Evolutionary conservation across 1,284 basidiomycete genomes (phyloP).

Genomic region (Gymnopus androsaceus): DNA sequence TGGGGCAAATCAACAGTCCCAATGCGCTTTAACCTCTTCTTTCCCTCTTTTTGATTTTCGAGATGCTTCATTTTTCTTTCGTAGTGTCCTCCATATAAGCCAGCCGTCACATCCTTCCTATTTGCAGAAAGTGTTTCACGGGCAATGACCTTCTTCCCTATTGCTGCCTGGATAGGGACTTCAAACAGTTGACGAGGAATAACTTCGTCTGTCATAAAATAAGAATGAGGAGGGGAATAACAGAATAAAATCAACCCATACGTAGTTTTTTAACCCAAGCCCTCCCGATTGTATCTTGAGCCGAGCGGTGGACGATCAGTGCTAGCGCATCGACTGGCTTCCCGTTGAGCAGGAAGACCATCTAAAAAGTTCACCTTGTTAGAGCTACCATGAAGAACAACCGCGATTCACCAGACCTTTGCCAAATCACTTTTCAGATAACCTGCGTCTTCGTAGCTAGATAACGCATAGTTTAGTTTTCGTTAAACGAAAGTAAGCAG

Average conservation of each 20-base stretch:
- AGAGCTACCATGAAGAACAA: neutral
- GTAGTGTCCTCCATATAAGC: conserved; percentile 90
- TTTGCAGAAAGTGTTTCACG: conserved; percentile 87
- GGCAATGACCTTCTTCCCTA: conserved; percentile 87
- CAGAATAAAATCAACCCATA: conserved; percentile 38
- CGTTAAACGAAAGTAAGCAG: neutral
- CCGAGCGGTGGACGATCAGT: conserved; percentile 80
- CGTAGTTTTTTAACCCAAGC: conserved; percentile 90
- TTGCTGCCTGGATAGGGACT: conserved; percentile 85
- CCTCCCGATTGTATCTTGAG: conserved; percentile 70
- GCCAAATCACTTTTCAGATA: conserved; percentile 79
- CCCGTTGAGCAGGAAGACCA: conserved; percentile 85
- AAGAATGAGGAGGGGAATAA: neutral
- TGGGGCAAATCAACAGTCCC: conserved; percentile 89
- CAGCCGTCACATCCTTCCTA: conserved; percentile 94
- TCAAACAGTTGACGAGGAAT: conserved; percentile 94
- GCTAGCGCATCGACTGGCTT: conserved; percentile 92
- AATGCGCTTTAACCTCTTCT: conserved; percentile 81
- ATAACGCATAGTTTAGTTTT: conserved; percentile 6
- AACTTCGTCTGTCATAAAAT: conserved; percentile 68
- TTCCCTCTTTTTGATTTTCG: conserved; percentile 91
- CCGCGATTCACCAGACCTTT: conserved; percentile 54
- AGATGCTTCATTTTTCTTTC: conserved; percentile 92
- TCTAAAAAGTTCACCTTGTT: conserved; percentile 43
- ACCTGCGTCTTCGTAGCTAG: conserved; percentile 88